Conservation (phyloP, 2,329 filamentous ascomycete genomes). For the Polychaeton citri region DNA sequence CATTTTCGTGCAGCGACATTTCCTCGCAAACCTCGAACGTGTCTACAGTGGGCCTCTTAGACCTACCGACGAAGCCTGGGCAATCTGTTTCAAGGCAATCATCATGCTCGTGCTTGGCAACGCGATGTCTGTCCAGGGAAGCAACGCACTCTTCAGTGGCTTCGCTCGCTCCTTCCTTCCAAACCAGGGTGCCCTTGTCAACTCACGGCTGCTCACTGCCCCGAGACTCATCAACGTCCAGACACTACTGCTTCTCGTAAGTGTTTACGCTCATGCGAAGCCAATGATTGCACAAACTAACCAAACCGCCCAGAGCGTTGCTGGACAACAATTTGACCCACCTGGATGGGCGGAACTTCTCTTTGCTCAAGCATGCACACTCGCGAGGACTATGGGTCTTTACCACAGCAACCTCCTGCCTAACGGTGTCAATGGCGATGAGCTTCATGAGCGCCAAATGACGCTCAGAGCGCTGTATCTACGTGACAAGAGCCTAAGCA, state of each 20-base stretch:
- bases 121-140: conserved; percentile 1
- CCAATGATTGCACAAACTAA: too few species aligned
- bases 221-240: conserved; percentile 4
- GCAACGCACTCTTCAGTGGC: conserved; percentile 1
- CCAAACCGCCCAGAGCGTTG: conserved; percentile 1
- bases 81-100: conserved; percentile 2
- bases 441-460: conserved; percentile 1
- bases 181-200: neutral
- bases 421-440: neutral
- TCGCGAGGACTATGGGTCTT: conserved; percentile 2
- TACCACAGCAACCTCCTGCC: neutral
- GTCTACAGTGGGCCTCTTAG: conserved; percentile 1
- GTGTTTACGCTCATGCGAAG: too few species aligned
- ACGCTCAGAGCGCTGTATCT: conserved; percentile 2
- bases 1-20: conserved; percentile 1
- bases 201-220: conserved; percentile 1
- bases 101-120: conserved; percentile 1
- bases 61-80: conserved; percentile 1
- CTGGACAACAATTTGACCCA: conserved; percentile 2
- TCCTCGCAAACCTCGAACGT: conserved; percentile 1
- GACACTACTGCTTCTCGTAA: conserved; percentile 2
- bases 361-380: conserved; percentile 3
- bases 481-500: conserved; percentile 1
- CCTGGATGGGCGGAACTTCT: conserved; percentile 2
- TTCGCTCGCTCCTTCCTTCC: neutral